Base-by-base conservation (phyloP, 2,329 filamentous ascomycete species). In the Daldinia eschscholtzii region DNA sequence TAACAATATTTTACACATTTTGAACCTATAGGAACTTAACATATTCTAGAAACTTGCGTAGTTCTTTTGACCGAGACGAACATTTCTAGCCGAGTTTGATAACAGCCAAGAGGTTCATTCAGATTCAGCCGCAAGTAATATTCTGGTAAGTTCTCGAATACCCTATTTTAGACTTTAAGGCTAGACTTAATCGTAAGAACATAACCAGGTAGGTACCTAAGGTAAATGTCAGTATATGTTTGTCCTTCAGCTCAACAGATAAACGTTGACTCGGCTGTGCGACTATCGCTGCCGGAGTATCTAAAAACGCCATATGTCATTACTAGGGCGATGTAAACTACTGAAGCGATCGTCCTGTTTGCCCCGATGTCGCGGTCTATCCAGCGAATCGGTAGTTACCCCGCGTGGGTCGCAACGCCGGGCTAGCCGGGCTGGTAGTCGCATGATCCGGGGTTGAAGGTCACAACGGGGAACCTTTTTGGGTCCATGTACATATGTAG, bases 281-380 rank as follows among this genome's bases (percentile, higher is more conserved):
- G 63, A 63, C 63, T 61, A n/a, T 61, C 63, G 57, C 63, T 61
- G 23, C 57, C 63, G 57, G 63, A 7, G 28, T n/a, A 33, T 37
- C 37, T 39, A 15, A 33, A 56, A 46, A 35, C 5, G 28, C 37
- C 35, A 44, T 13, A 20, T 57, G 37, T 57, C 56, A 37, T 13
- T 10, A 37, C 30, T 57, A 9, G 23, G 18, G 41, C 55, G 48
- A 55, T 52, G 41, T 58, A 60, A 53, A 44, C 4, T 15, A 57
- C 35, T 56, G 53, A 42, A 18, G 26, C 23, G 26, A 50, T 60
- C 42, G 41, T 56, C 50, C 50, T 59, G 26, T 68, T 52, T 6
- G 20, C 63, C 69, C 69, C 66, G 69, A 71, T 71, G 61, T 67
- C 69, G 69, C 69, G 69, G 66, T 20, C 10, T n/a, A 13, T 46